phyloP scores from a whole-genome alignment of 2,329 filamentous ascomycete species.

The Pseudohalonectria lignicola region DNA sequence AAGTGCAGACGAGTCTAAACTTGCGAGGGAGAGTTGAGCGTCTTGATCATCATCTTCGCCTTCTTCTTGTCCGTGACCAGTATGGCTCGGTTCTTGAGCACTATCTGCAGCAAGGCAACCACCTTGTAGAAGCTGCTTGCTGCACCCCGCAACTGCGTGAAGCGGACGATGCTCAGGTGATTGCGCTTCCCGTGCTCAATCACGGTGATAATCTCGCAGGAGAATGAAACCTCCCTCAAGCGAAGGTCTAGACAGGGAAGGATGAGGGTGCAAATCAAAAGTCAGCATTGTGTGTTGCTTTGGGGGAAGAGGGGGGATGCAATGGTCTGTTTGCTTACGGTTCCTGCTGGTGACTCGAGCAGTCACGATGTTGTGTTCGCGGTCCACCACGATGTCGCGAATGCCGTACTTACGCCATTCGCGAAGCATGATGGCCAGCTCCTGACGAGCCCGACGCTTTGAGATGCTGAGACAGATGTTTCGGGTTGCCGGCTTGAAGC shows the following conservation, averaged over 20 bases:
- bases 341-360: constrained; percentile 68
- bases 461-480: constrained; percentile 67
- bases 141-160: constrained; percentile 86
- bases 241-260: constrained; percentile 70
- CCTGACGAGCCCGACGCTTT: constrained; percentile 63
- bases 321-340: too few relatives aligned
- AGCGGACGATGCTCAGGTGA: constrained; percentile 68
- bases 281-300: too few relatives aligned
- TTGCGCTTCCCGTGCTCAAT: constrained; percentile 73
- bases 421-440: constrained; percentile 62
- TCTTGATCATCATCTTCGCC: constrained; percentile 64
- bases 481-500: constrained; percentile 71
- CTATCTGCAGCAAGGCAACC: constrained; percentile 61
- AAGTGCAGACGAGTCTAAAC: too few relatives aligned
- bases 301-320: too few relatives aligned
- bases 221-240: constrained; percentile 81
- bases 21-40: constrained; percentile 48
- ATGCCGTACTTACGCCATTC: constrained; percentile 81
- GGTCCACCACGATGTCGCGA: constrained; percentile 66
- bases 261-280: constrained; percentile 6
- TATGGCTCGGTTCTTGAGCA: constrained; percentile 54
- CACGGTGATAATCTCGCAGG: constrained; percentile 77
- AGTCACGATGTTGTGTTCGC: constrained; percentile 67
- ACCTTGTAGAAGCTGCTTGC: constrained; percentile 82
- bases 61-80: constrained; percentile 58